phyloP scores from a whole-genome alignment of 208 protist species.

The Leishmania mexicana region DNA sequence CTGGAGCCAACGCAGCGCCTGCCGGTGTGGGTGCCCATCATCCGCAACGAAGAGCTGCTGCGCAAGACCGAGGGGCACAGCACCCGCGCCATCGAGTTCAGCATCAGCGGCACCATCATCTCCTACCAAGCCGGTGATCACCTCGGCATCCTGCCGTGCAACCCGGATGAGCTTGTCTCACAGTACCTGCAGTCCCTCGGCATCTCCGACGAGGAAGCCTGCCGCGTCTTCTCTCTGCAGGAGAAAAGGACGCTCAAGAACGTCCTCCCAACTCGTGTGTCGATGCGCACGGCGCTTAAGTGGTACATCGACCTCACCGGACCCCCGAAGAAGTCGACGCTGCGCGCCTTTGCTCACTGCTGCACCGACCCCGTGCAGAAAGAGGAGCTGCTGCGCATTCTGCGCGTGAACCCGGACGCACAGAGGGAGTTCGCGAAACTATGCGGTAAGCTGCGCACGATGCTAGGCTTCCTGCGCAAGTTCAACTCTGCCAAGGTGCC shows the following conservation, averaged over 20 bases:
- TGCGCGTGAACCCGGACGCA: slow-evolving; percentile 70
- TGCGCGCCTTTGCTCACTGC: slow-evolving; percentile 90
- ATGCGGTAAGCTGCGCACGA: slow-evolving; percentile 65
- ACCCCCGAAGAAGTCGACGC: slow-evolving; percentile 87
- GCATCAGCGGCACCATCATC: slow-evolving; percentile 82
- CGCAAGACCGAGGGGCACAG: slow-evolving; percentile 40
- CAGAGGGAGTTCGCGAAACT: slow-evolving; percentile 81
- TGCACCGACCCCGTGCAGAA: slow-evolving; percentile 76
- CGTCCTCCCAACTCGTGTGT: slow-evolving; percentile 81
- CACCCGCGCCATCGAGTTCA: slow-evolving; percentile 90
- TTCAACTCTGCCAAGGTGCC: slow-evolving; percentile 82
- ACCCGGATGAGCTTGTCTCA: slow-evolving; percentile 84
- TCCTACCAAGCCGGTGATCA: slow-evolving; percentile 96
- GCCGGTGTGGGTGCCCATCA: slow-evolving; percentile 81
- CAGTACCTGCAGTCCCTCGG: slow-evolving; percentile 68
- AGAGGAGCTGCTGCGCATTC: slow-evolving; percentile 72
- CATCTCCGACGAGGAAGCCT: slow-evolving; percentile 58
- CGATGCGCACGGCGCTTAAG: slow-evolving; percentile 80
- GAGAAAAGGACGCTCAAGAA: slow-evolving; percentile 89
- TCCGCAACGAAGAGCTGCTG: slow-evolving; percentile 79
- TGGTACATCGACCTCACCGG: slow-evolving; percentile 92
- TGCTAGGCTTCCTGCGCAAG: slow-evolving; percentile 82
- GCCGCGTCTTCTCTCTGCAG: slow-evolving; percentile 82
- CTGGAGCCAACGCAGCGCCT: slow-evolving; percentile 86
- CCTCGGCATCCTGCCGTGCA: slow-evolving; percentile 93